Base-by-base conservation (phyloP, 2,329 filamentous ascomycete genomes). In the Neoarthrinium moseri region DNA sequence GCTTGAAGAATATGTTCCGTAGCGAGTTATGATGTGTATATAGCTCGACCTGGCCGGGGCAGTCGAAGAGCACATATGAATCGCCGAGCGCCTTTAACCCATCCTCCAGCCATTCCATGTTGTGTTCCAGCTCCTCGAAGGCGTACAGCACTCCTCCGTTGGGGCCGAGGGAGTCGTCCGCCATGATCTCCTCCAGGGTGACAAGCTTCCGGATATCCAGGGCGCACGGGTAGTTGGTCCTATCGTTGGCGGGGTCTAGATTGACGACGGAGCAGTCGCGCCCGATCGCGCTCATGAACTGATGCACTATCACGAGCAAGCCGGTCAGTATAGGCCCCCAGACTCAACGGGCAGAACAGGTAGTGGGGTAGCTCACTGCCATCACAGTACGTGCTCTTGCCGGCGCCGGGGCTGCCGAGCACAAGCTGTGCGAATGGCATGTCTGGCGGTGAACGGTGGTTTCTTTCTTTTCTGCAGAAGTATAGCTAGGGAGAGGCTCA, bases 361-460 rank as follows among this genome's bases (percentile, higher is more conserved):
- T 44, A 24, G 41, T 21, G 41, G 41, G 41, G 41, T 34, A 45
- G 62, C 82, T 66, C 67, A 86, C 83, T 96, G 63, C 94, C 94
- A 83, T 97, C 90, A 75, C 92, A 97, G 66, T 96, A 96, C 6
- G 94, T 99, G 54, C 91, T 96, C 73, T 99, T 99, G 50, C 94
- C 94, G 23, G 91, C 84, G 59, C 94, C 94, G 6, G 94, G 94
- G 55, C 91, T 92, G n/a, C 94, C 94, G 58, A 96, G 84, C 29
- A 96, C 84, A 34, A 96, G 83, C 71, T 95, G 88, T 48, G 76
- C 80, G 59, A 83, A 83, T 40, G 80, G 78, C 80, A 83, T 83
- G 53, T 39, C n/a, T 23, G 11, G 18, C 33, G 8, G 33, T 36
- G 33, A 36, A 36, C 33, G 33, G 12, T 7, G n/a, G n/a, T n/a